These are phyloP conservation scores for Allantophomopsis cytisporea DNA, from an alignment of 2,329 filamentous ascomycete genomes.

Conservation along the genomic window DNA sequence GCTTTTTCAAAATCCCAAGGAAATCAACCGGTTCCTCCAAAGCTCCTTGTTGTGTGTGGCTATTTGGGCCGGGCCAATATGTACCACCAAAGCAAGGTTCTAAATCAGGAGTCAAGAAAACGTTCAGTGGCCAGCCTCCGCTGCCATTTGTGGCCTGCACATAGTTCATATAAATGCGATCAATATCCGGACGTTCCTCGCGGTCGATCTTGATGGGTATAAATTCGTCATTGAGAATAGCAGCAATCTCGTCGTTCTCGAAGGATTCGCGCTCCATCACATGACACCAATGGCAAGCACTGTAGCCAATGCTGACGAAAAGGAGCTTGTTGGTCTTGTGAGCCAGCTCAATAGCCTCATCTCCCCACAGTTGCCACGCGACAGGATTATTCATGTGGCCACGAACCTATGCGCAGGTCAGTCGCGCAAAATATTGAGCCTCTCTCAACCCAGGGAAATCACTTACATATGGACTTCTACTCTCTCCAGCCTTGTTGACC, in stretches of 20 bases:
- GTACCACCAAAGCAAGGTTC: conserved; percentile 93
- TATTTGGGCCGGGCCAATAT: conserved; percentile 60
- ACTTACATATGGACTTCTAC: conserved; percentile 53
- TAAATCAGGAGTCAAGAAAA: conserved; percentile 89
- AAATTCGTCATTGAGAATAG: conserved; percentile 74
- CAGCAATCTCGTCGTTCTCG: conserved; percentile 65
- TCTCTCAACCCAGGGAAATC: no score
- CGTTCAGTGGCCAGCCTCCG: conserved; percentile 89
- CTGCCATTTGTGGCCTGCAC: conserved; percentile 83
- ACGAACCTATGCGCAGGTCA: conserved; percentile 29
- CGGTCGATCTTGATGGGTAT: conserved; percentile 87
- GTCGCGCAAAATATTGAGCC: neutral
- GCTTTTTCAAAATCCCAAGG: conserved; percentile 68
- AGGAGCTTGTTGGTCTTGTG: conserved; percentile 75
- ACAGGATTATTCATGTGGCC: conserved; percentile 72
- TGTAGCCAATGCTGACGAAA: conserved; percentile 90
- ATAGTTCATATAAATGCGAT: conserved; percentile 97
- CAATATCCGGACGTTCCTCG: conserved; percentile 86
- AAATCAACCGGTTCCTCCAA: conserved; percentile 58
- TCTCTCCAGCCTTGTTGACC: conserved; percentile 42
- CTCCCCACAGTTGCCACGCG: conserved; percentile 80
- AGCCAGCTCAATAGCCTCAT: conserved; percentile 64
- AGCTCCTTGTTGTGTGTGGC: conserved; percentile 20
- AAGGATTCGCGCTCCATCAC: conserved; percentile 93
- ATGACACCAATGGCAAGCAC: conserved; percentile 86